Conservation (phyloP, 2,329 filamentous ascomycete genomes). For the Pezizomycotina sp. region DNA sequence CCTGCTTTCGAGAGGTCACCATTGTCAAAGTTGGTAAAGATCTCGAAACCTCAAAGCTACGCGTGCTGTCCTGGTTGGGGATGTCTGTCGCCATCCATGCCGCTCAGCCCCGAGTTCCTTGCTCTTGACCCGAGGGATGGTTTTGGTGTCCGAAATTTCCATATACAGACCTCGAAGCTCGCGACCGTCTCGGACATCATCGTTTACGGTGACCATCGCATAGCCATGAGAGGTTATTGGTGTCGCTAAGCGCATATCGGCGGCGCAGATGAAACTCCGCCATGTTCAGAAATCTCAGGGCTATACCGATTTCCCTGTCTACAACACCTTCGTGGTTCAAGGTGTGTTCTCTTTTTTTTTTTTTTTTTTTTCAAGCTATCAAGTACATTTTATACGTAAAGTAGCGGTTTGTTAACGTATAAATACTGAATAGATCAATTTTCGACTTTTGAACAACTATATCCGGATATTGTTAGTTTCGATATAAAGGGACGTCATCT, state of each 20-base stretch:
- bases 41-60: slow-evolving; percentile 55
- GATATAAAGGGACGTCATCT: slow-evolving; percentile 56
- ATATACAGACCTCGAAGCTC: slow-evolving; percentile 81
- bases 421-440: slow-evolving; percentile 42
- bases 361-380: slow-evolving; percentile 15
- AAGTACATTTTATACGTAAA: slow-evolving; percentile 12
- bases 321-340: slow-evolving; percentile 68
- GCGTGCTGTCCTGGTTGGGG: slow-evolving; percentile 67
- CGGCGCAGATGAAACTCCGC: slow-evolving; percentile 62
- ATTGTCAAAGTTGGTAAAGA: slow-evolving; percentile 81
- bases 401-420: slow-evolving; percentile 8
- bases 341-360: slow-evolving; percentile 34
- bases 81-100: slow-evolving; percentile 46
- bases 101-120: slow-evolving; percentile 47
- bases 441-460: slow-evolving; percentile 50
- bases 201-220: slow-evolving; percentile 63
- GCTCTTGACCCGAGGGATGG: slow-evolving; percentile 76
- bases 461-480: slow-evolving; percentile 56
- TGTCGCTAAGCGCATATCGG: slow-evolving; percentile 47
- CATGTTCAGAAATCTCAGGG: slow-evolving; percentile 40
- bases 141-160: slow-evolving; percentile 92
- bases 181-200: slow-evolving; percentile 82
- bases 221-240: slow-evolving; percentile 48
- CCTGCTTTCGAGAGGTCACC: slow-evolving; percentile 63
- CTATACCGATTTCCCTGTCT: slow-evolving; percentile 43